phyloP scores from a whole-genome alignment of 2,329 filamentous ascomycete species.

The Claviceps quebecensis region DNA sequence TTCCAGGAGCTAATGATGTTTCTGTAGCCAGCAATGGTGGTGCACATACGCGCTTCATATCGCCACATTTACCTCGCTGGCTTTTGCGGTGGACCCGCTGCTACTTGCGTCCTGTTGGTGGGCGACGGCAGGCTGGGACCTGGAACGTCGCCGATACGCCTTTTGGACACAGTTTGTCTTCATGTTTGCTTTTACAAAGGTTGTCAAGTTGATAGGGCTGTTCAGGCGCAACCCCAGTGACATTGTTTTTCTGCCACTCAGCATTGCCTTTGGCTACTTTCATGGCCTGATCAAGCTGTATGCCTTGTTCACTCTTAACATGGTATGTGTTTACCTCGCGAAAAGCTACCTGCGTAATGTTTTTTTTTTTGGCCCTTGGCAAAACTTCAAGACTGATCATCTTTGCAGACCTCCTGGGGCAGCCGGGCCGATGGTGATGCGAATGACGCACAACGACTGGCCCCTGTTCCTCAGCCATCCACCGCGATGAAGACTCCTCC shows the following conservation, averaged over 20 bases:
- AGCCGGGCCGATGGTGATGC: constrained; percentile 84
- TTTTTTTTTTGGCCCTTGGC: constrained; percentile 3
- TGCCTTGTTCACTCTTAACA: constrained; percentile 66
- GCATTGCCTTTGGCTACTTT: constrained; percentile 81
- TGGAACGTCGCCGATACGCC: constrained; percentile 34
- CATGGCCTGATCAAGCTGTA: constrained; percentile 89
- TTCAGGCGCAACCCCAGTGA: constrained; percentile 76
- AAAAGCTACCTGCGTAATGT: not conserved
- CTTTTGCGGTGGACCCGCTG: constrained; percentile 63
- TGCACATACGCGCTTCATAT: constrained; percentile 86
- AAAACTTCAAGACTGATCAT: not conserved
- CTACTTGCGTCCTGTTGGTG: constrained; percentile 56
- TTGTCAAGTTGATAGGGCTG: constrained; percentile 78
- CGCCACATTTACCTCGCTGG: constrained; percentile 82
- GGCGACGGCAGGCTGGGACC: constrained; percentile 49
- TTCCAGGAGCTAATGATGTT: constrained; percentile 1
- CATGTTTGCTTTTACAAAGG: constrained; percentile 74
- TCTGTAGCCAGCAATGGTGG: constrained; percentile 70
- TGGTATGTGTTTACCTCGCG: constrained; percentile 43
- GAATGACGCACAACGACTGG: constrained; percentile 61
- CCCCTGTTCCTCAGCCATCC: constrained; percentile 27
- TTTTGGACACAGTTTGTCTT: constrained; percentile 53
- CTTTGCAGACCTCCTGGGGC: constrained; percentile 75
- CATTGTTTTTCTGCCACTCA: constrained; percentile 66
- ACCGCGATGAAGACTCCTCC: constrained; percentile 30